phyloP scores from a whole-genome alignment of 176 grass and related monocot genomes.

The Phoenix dactylifera region DNA sequence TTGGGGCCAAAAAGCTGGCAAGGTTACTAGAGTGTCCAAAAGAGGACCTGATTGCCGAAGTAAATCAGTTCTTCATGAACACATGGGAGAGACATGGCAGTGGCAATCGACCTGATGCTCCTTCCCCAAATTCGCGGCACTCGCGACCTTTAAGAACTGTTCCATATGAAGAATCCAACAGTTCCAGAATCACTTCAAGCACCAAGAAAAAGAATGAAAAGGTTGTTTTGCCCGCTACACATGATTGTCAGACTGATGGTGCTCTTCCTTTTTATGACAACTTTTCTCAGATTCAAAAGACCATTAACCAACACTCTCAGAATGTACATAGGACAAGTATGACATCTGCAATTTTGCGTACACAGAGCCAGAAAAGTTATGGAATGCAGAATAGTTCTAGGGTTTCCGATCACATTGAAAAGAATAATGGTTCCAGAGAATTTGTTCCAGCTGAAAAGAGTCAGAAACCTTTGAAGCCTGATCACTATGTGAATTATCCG shows the following conservation, averaged over 20 bases:
- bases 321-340: slow-evolving; percentile 26
- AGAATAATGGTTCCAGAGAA: slow-evolving; percentile 42
- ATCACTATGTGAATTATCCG: slow-evolving; percentile 25
- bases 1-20: slow-evolving; percentile 69
- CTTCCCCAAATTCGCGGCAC: slow-evolving; percentile 28
- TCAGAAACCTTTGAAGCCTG: slow-evolving; percentile 33
- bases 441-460: slow-evolving; percentile 40
- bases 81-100: slow-evolving; percentile 74
- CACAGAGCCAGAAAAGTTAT: slow-evolving; percentile 32
- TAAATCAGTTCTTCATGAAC: slow-evolving; percentile 81
- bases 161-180: slow-evolving; percentile 39
- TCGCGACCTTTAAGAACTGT: slow-evolving; percentile 20
- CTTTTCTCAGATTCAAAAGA: slow-evolving; percentile 30
- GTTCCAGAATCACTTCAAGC: slow-evolving; percentile 16
- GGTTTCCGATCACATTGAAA: slow-evolving; percentile 52
- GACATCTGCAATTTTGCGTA: slow-evolving; percentile 26
- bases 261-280: neutral
- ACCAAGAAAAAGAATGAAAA: slow-evolving; percentile 29
- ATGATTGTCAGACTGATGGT: slow-evolving; percentile 13
- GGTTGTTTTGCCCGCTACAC: slow-evolving; percentile 24
- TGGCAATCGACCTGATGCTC: slow-evolving; percentile 42
- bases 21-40: slow-evolving; percentile 65
- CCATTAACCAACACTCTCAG: slow-evolving; percentile 20
- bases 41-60: slow-evolving; percentile 46
- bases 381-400: slow-evolving; percentile 24